phyloP scores from a whole-genome alignment of 1,284 basidiomycete genomes.

The Cryptococcus jaspeensis region DNA sequence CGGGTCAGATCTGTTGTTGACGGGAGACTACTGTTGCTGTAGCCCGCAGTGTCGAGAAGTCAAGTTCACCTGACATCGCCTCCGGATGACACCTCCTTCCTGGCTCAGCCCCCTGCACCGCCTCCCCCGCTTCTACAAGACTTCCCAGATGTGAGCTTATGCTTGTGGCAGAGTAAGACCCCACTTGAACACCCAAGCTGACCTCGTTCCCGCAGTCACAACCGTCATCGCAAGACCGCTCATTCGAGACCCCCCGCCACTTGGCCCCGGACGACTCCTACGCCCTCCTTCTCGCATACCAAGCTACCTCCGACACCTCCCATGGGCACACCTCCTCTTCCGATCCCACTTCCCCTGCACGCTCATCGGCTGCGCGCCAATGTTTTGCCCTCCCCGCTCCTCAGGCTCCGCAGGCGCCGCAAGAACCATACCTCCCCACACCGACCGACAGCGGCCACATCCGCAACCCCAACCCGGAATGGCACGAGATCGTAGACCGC shows the following conservation, averaged over 20 bases:
- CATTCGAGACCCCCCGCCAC: constrained; percentile 1
- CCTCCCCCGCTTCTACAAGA: constrained; percentile 1
- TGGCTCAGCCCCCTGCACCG: neutral
- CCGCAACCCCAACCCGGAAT: constrained; percentile 54
- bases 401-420: neutral
- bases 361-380: constrained; percentile 4
- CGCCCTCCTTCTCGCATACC: constrained; percentile 34
- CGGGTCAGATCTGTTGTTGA: neutral
- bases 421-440: constrained; percentile 3
- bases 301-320: constrained; percentile 18
- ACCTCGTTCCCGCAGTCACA: neutral
- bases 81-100: neutral
- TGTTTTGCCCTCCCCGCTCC: neutral
- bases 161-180: neutral
- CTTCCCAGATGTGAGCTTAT: constrained; percentile 10
- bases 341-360: neutral
- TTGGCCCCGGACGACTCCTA: constrained; percentile 28
- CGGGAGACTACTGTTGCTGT: neutral
- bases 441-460: constrained; percentile 11
- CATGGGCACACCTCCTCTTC: neutral
- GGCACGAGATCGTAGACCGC: constrained; percentile 69
- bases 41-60: constrained; percentile 9
- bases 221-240: too few relatives aligned
- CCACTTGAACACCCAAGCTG: neutral
- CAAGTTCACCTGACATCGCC: constrained; percentile 1